A percentile compares a stretch with the other conserved stretches of the same genome.
Evolutionary conservation across 805 yeast genomes (phyloP).

Genomic region (Kuraishia floccosa): DNA sequence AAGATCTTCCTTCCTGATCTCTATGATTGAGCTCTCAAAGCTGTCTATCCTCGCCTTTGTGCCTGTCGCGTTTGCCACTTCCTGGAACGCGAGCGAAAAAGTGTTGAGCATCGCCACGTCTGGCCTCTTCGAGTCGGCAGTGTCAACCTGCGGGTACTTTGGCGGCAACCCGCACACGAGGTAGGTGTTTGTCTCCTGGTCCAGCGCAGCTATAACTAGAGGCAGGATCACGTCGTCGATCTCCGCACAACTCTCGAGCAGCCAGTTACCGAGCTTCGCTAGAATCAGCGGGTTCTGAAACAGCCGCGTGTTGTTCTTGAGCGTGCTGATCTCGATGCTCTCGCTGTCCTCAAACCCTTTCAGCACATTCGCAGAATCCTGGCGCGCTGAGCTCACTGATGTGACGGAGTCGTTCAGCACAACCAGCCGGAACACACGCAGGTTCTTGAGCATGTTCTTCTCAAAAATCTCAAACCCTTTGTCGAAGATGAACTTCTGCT

Average conservation of each 20-base stretch:
- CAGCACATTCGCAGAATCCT: conserved; percentile 8
- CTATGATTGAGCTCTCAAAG: conserved; percentile 89
- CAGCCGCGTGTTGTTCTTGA: conserved; percentile 56
- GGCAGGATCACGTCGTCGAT: conserved; percentile 62
- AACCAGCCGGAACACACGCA: conserved; percentile 73
- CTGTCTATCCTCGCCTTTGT: conserved; percentile 89
- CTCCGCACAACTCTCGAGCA: conserved; percentile 81
- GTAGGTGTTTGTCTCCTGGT: conserved; percentile 63
- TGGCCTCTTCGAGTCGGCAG: conserved; percentile 18
- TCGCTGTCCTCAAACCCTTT: conserved; percentile 12
- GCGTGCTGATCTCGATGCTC: conserved; percentile 17
- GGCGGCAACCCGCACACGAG: conserved; percentile 88
- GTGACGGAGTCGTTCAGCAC: conserved; percentile 51
- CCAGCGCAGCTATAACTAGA: conserved; percentile 75
- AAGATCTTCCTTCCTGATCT: conserved; percentile 78
- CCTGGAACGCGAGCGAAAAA: conserved; percentile 86
- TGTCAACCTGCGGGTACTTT: conserved; percentile 42
- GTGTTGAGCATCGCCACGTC: conserved; percentile 48
- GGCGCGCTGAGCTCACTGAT: neutral
- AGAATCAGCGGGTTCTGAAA: conserved; percentile 83
- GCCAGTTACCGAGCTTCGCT: conserved; percentile 81
- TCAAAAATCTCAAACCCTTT: conserved; percentile 89
- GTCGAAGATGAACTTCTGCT: conserved; percentile 75
- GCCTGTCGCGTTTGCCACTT: conserved; percentile 71
- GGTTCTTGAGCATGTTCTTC: conserved; percentile 65